Evolutionary conservation across 2,329 filamentous ascomycete species (phyloP).

Genomic region (Cladosporium sp.): DNA sequence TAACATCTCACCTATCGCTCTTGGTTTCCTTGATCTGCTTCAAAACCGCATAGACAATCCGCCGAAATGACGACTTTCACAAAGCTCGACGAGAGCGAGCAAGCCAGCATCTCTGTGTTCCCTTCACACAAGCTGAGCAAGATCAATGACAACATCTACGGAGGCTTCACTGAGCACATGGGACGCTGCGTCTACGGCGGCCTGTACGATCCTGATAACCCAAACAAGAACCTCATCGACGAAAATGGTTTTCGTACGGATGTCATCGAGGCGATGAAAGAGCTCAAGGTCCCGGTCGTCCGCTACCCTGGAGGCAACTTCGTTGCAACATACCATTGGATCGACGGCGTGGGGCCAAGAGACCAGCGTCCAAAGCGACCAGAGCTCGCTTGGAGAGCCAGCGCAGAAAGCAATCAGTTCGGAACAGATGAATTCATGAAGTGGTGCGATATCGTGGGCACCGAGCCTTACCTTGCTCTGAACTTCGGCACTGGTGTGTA

Average conservation of each 20-base stretch:
- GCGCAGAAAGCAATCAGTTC: slow-evolving; percentile 69
- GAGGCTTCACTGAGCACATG: slow-evolving; percentile 88
- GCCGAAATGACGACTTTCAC: slow-evolving; percentile 66
- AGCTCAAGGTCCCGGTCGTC: slow-evolving; percentile 70
- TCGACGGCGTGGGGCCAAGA: slow-evolving; percentile 70
- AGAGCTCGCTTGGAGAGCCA: slow-evolving; percentile 72
- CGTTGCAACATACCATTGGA: slow-evolving; percentile 79
- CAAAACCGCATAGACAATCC: background rate
- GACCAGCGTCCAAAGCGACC: slow-evolving; percentile 61
- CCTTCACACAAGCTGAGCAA: slow-evolving; percentile 61
- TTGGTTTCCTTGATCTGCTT: background rate
- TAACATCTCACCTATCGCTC: background rate
- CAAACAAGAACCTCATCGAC: slow-evolving; percentile 58
- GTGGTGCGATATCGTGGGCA: slow-evolving; percentile 68
- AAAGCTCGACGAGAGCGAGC: slow-evolving; percentile 56
- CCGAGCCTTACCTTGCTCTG: slow-evolving; percentile 73
- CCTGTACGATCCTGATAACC: slow-evolving; percentile 71
- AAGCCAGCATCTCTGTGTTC: slow-evolving; percentile 62
- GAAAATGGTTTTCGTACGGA: slow-evolving; percentile 72
- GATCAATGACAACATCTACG: slow-evolving; percentile 77
- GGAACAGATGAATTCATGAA: slow-evolving; percentile 83
- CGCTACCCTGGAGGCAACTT: slow-evolving; percentile 83
- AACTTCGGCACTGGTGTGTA: slow-evolving; percentile 69
- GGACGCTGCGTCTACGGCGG: slow-evolving; percentile 83
- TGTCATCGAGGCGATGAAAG: slow-evolving; percentile 67